phyloP scores from a whole-genome alignment of 805 yeast genomes.

The Nakazawaea sp. region DNA sequence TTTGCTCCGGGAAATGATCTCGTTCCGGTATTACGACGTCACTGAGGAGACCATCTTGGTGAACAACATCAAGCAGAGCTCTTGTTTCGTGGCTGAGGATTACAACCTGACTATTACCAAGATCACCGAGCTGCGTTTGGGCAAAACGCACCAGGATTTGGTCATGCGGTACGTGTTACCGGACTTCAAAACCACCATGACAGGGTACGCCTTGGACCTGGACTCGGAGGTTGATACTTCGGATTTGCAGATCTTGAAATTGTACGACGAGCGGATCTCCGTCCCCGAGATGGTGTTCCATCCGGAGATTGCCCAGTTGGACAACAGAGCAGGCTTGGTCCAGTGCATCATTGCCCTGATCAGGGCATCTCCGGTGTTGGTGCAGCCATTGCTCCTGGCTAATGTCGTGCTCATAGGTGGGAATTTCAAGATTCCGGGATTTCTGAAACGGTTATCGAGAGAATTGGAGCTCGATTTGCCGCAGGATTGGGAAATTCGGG shows the following conservation, averaged over 20 bases:
- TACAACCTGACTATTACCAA: constrained; percentile 24
- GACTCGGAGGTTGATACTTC: constrained; percentile 20
- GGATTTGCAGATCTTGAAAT: constrained; percentile 57
- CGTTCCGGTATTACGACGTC: constrained; percentile 89
- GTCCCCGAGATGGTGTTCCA: constrained; percentile 83
- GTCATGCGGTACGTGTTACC: constrained; percentile 77
- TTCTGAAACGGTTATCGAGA: constrained; percentile 48
- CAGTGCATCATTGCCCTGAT: constrained; percentile 65
- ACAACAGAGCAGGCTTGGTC: constrained; percentile 69
- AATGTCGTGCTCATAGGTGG: constrained; percentile 86
- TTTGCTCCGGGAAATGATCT: constrained; percentile 71
- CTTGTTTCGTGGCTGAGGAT: constrained; percentile 63
- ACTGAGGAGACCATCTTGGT: constrained; percentile 84
- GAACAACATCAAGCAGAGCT: constrained; percentile 76
- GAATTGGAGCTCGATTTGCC: constrained; percentile 68
- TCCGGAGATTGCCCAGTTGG: constrained; percentile 74
- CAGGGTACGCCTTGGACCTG: constrained; percentile 56
- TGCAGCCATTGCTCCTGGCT: constrained; percentile 69
- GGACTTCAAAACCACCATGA: constrained; percentile 71
- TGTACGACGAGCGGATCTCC: constrained; percentile 81
- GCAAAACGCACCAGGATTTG: constrained; percentile 20
- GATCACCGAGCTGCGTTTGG: constrained; percentile 9
- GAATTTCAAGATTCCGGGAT: constrained; percentile 62
- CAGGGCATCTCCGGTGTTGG: constrained; percentile 61
- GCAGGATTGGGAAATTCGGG: constrained; percentile 58